Percentiles rank a stretch among this genome's conserved stretches.
Conservation (phyloP, 768 basidiomycete genomes). For the Porphyrellus cyaneotinctus region DNA sequence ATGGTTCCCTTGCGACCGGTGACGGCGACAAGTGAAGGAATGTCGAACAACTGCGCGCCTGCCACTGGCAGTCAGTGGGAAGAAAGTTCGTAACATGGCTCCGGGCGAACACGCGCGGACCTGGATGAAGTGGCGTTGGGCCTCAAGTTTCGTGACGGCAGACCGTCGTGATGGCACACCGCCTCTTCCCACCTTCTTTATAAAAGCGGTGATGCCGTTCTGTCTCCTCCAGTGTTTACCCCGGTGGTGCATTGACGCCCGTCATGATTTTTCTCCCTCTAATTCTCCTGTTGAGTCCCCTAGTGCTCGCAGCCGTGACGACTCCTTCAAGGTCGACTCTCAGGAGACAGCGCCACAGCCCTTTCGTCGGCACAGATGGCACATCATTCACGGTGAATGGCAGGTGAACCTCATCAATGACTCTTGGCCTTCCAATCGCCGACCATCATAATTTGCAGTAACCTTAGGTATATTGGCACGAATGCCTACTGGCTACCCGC, state of each 20-base stretch:
- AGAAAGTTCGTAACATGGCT: slow-evolving; percentile 17
- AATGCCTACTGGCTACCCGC: slow-evolving; percentile 65
- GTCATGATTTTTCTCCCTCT: slow-evolving; percentile 37
- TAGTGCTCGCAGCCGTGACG: slow-evolving; percentile 29
- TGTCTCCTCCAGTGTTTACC: background rate
- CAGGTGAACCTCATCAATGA: slow-evolving; percentile 33
- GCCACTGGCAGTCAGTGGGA: too few relatives aligned
- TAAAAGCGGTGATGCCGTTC: slow-evolving; percentile 9
- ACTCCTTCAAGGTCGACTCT: slow-evolving; percentile 32
- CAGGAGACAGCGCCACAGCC: slow-evolving; percentile 32
- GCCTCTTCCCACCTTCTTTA: too few relatives aligned
- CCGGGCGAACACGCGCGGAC: too few relatives aligned
- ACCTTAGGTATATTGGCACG: slow-evolving; percentile 48
- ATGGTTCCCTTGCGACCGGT: slow-evolving; percentile 16
- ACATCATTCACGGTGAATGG: slow-evolving; percentile 53
- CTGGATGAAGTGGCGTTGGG: too few relatives aligned
- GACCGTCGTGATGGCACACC: too few relatives aligned
- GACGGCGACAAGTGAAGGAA: slow-evolving; percentile 6
- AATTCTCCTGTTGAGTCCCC: slow-evolving; percentile 26
- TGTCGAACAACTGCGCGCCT: slow-evolving; percentile 6
- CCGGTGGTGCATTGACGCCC: slow-evolving; percentile 11
- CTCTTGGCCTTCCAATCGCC: slow-evolving; percentile 1
- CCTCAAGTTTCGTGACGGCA: too few relatives aligned
- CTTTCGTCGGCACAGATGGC: slow-evolving; percentile 45
- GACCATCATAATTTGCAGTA: slow-evolving; percentile 31